These are phyloP conservation scores for Celoporthe dispersa DNA, from an alignment of 2,329 filamentous ascomycete species.

Conservation along the genomic window DNA sequence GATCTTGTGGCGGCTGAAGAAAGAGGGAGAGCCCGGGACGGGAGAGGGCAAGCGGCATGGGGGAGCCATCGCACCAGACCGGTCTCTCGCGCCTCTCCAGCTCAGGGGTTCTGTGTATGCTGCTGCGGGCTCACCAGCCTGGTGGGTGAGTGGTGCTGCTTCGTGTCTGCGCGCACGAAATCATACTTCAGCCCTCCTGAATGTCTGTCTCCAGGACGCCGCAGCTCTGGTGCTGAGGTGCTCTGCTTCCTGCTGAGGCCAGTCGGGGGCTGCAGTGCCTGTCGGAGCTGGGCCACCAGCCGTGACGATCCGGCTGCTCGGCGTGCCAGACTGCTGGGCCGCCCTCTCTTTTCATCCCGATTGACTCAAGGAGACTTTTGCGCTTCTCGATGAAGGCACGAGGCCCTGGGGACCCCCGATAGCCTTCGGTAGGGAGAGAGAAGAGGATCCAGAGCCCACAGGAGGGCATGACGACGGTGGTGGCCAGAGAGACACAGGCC, in stretches of 20 bases:
- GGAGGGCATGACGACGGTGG: not conserved
- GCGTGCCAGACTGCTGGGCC: constrained; percentile 38
- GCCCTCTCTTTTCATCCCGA: constrained; percentile 33
- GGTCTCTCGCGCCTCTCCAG: not conserved
- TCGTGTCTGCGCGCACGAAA: constrained; percentile 33
- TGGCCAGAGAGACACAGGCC: not conserved
- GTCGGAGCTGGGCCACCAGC: constrained; percentile 53
- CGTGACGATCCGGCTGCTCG: constrained; percentile 47
- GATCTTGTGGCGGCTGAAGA: not conserved
- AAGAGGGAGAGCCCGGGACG: no score
- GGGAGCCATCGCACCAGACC: constrained; percentile 6
- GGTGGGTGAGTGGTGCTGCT: not conserved
- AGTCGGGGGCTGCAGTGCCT: constrained; percentile 49
- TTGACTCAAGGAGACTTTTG: constrained; percentile 37
- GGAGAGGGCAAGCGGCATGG: not conserved
- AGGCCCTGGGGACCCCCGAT: constrained; percentile 30
- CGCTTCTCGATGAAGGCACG: constrained; percentile 40
- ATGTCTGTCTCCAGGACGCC: constrained; percentile 44
- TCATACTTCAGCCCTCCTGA: constrained; percentile 47
- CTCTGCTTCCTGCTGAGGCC: constrained; percentile 40
- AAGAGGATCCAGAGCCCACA: not conserved
- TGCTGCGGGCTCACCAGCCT: not conserved
- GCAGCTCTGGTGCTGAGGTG: no score
- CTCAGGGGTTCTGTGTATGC: constrained; percentile 7
- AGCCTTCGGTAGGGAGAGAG: constrained; percentile 7